Evolutionary conservation across 768 basidiomycete species (phyloP).

Genomic region (Suillus cothurnatus): DNA sequence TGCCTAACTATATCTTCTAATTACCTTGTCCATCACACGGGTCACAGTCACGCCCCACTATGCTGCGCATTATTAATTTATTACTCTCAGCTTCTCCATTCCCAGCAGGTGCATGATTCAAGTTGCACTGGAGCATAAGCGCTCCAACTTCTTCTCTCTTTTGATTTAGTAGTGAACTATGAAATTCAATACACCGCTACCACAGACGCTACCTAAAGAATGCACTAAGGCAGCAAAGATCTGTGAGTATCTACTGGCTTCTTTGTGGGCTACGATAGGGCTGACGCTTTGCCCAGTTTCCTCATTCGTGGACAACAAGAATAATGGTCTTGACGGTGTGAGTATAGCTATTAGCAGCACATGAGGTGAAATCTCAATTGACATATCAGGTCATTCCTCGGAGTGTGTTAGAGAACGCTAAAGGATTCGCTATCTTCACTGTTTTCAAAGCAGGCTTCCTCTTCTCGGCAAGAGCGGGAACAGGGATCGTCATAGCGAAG

Average conservation of each 20-base stretch:
- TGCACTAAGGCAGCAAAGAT: slow-evolving; percentile 88
- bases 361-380: neutral
- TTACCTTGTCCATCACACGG: neutral
- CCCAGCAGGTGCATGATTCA: slow-evolving; percentile 5
- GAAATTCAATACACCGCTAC: slow-evolving; percentile 54
- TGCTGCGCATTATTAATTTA: slow-evolving; percentile 20
- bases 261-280: neutral
- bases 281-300: slow-evolving; percentile 52
- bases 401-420: slow-evolving; percentile 55
- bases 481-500: slow-evolving; percentile 86
- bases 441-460: slow-evolving; percentile 73
- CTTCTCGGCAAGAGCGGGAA: slow-evolving; percentile 78
- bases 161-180: slow-evolving; percentile 26
- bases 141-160: neutral
- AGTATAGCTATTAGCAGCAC: slow-evolving; percentile 18
- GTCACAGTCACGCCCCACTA: slow-evolving; percentile 23
- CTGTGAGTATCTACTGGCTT: slow-evolving; percentile 46
- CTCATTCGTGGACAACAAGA: slow-evolving; percentile 79
- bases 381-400: slow-evolving; percentile 53
- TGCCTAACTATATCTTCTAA: neutral
- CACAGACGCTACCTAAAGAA: slow-evolving; percentile 72
- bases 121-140: slow-evolving; percentile 6
- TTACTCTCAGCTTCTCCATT: neutral
- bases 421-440: slow-evolving; percentile 89
- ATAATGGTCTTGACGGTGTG: slow-evolving; percentile 85